These are phyloP conservation scores for Ustilago tritici DNA, from an alignment of 1,284 basidiomycete species.

Conservation along the genomic window DNA sequence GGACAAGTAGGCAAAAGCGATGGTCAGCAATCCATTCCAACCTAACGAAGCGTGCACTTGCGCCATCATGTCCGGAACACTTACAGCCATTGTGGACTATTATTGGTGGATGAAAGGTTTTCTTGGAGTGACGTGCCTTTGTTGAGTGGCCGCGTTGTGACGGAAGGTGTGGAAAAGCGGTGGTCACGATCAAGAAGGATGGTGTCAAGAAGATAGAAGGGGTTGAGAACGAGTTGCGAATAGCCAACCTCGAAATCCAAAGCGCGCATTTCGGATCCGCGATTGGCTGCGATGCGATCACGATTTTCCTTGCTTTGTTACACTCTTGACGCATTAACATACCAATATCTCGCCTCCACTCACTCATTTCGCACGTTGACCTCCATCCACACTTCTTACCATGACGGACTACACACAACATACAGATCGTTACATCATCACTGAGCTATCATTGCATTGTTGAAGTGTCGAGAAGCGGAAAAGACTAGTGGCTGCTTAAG, in stretches of 20 bases:
- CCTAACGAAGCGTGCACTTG: background rate
- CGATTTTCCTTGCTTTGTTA: slow-evolving; percentile 11
- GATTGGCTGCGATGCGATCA: slow-evolving; percentile 23
- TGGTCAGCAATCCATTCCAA: slow-evolving; percentile 4
- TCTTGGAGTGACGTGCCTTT: background rate
- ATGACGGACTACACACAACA: background rate
- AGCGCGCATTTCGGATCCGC: slow-evolving; percentile 40
- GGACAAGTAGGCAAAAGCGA: background rate
- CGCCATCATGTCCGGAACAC: background rate
- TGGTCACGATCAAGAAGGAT: slow-evolving; percentile 5
- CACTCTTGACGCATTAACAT: background rate
- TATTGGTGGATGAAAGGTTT: background rate
- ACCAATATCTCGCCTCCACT: background rate
- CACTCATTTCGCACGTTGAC: background rate
- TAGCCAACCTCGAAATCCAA: slow-evolving; percentile 22
- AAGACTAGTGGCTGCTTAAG: background rate
- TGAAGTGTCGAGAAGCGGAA: background rate
- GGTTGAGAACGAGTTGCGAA: slow-evolving; percentile 1
- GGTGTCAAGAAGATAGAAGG: slow-evolving; percentile 3
- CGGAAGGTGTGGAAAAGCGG: background rate
- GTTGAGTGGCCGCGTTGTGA: background rate
- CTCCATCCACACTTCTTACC: background rate
- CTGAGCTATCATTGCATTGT: background rate
- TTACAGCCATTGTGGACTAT: slow-evolving; percentile 37
- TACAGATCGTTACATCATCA: background rate